A percentile compares a stretch with the other conserved stretches of the same genome.
phyloP scores from a whole-genome alignment of 495 filamentous ascomycete species.

The Neurospora sp. region DNA sequence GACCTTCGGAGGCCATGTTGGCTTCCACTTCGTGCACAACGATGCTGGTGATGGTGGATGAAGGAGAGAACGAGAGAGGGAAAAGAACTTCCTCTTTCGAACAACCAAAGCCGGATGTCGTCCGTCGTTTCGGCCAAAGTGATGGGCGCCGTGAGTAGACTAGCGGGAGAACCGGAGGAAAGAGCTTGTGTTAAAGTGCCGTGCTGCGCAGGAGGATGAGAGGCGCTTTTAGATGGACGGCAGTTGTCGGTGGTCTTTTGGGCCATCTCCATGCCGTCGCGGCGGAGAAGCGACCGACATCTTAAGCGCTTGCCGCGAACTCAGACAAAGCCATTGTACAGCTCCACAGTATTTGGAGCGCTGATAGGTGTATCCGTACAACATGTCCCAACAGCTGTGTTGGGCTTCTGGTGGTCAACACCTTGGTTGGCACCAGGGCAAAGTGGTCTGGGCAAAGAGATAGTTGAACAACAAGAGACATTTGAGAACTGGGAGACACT shows the following conservation, averaged over 20 bases:
- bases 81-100: not conserved
- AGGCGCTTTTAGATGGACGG: not conserved
- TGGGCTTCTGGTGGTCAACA: not conserved
- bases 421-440: not conserved
- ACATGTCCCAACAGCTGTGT: not conserved
- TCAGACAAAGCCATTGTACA: not conserved
- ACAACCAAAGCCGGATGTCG: not conserved
- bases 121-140: conserved; percentile 12
- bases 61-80: too few species aligned
- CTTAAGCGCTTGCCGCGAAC: not conserved
- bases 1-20: too few species aligned
- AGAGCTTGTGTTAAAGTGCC: not conserved
- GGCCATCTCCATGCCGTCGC: not conserved
- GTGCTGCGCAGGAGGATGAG: not conserved
- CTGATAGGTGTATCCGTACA: not conserved
- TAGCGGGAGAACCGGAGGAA: too few species aligned
- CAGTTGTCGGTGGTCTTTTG: not conserved
- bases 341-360: not conserved
- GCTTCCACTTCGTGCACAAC: too few species aligned
- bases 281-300: not conserved
- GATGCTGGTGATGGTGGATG: too few species aligned
- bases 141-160: conserved; percentile 8
- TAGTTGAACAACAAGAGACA: not conserved
- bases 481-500: not conserved
- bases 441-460: not conserved